phyloP scores from a whole-genome alignment of 2,329 filamentous ascomycete species.

The Ilyonectria destructans region DNA sequence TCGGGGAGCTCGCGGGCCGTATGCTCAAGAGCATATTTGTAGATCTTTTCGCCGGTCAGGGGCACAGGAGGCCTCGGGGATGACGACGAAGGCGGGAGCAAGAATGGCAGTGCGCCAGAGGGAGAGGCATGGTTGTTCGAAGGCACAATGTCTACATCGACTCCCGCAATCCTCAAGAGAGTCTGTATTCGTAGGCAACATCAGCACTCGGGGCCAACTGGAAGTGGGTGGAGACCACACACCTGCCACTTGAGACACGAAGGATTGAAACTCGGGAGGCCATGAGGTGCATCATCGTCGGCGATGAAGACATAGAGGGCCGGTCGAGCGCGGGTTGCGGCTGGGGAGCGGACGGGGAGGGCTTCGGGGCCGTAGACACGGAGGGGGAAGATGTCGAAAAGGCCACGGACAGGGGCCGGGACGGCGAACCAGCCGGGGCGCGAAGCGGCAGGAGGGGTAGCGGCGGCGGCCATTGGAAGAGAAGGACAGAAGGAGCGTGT shows the following conservation, averaged over 20 bases:
- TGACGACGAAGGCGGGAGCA: slow-evolving; percentile 71
- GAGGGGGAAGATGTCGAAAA: slow-evolving; percentile 91
- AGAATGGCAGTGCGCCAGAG: slow-evolving; percentile 88
- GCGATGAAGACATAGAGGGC: slow-evolving; percentile 85
- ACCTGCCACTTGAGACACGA: slow-evolving; percentile 98
- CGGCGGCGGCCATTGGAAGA: slow-evolving; percentile 39
- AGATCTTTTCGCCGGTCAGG: slow-evolving; percentile 70
- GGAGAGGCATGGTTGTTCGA: slow-evolving; percentile 97
- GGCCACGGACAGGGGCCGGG: slow-evolving; percentile 82
- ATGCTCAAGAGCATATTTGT: slow-evolving; percentile 75
- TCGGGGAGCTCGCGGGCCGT: slow-evolving; percentile 60
- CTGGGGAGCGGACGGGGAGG: slow-evolving; percentile 74
- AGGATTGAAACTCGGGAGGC: slow-evolving; percentile 88
- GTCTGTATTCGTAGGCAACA: slow-evolving; percentile 67
- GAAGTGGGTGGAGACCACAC: slow-evolving; percentile 45
- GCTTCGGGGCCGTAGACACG: slow-evolving; percentile 81
- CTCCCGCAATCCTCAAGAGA: slow-evolving; percentile 83
- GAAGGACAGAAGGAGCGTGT: background rate
- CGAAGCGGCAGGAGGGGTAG: slow-evolving; percentile 11
- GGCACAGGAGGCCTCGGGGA: slow-evolving; percentile 66
- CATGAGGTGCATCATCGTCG: slow-evolving; percentile 72
- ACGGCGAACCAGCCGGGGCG: slow-evolving; percentile 68
- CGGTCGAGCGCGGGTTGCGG: slow-evolving; percentile 61
- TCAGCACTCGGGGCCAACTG: slow-evolving; percentile 4
- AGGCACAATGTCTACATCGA: slow-evolving; percentile 77